Conservation (phyloP, 2,329 filamentous ascomycete genomes). For the Xylaria sp. region DNA sequence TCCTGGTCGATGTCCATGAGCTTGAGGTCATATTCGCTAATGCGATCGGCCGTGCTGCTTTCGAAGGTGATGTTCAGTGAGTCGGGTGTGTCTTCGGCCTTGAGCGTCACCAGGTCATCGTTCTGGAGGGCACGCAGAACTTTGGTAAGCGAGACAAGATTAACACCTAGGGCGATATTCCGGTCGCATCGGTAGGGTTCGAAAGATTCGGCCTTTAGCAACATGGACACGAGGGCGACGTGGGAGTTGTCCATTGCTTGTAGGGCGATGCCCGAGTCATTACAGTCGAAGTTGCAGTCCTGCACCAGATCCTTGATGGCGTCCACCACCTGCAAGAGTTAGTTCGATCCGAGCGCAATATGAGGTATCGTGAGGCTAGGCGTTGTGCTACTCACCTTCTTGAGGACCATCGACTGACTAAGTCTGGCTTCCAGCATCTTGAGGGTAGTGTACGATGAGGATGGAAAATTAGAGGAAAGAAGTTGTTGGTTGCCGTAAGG, state of each 20-base stretch:
- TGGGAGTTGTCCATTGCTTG: constrained; percentile 99
- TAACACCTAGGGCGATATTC: constrained; percentile 98
- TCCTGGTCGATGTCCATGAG: constrained; percentile 99
- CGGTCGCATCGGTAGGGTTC: constrained; percentile 97
- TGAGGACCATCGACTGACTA: constrained; percentile 91
- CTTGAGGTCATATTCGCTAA: constrained; percentile 99
- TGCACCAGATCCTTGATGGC: constrained; percentile 99
- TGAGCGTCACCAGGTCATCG: constrained; percentile 93
- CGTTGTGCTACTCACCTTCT: constrained; percentile 79
- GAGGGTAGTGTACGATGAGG: constrained; percentile 43
- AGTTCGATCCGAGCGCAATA: constrained; percentile 32
- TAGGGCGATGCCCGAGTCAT: constrained; percentile 97
- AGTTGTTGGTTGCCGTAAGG: background rate
- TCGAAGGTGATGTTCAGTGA: constrained; percentile 96
- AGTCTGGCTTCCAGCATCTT: constrained; percentile 96
- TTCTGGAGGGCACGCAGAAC: constrained; percentile 93
- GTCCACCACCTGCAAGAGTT: constrained; percentile 80
- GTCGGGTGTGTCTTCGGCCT: constrained; percentile 96
- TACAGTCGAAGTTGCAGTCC: constrained; percentile 99
- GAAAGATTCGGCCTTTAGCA: constrained; percentile 96
- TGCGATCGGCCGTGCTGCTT: constrained; percentile 84
- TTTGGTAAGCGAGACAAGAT: constrained; percentile 95
- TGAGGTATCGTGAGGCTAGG: background rate
- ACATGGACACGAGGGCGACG: constrained; percentile 98
- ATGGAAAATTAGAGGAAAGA: background rate